Conservation (phyloP, 169 alveolate species). For the Plasmodium reichenowi region DNA sequence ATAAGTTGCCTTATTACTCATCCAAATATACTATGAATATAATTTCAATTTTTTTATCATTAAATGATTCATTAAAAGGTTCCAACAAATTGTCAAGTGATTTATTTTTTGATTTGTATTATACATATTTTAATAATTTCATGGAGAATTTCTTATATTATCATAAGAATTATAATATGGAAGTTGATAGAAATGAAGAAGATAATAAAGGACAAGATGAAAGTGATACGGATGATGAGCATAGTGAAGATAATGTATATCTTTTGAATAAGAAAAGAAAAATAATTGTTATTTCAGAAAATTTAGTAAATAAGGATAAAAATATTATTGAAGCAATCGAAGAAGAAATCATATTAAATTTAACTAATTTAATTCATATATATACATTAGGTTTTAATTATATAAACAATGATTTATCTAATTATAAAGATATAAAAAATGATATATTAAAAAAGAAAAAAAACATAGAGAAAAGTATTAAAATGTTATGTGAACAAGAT, state of each 20-base stretch:
- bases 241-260: slow-evolving; percentile 11
- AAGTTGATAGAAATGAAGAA: slow-evolving; percentile 43
- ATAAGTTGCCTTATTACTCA: slow-evolving; percentile 67
- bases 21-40: slow-evolving; percentile 75
- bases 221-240: too few relatives aligned
- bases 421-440: slow-evolving; percentile 37
- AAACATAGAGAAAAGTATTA: slow-evolving; percentile 30
- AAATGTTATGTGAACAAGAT: slow-evolving; percentile 32
- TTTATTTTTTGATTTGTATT: slow-evolving; percentile 63
- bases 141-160: slow-evolving; percentile 53
- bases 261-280: slow-evolving; percentile 30
- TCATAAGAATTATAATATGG: slow-evolving; percentile 52
- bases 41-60: slow-evolving; percentile 70
- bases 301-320: slow-evolving; percentile 47
- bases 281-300: slow-evolving; percentile 36
- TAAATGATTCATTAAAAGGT: slow-evolving; percentile 36
- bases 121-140: slow-evolving; percentile 44
- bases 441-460: slow-evolving; percentile 7
- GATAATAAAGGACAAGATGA: too few relatives aligned
- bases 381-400: slow-evolving; percentile 66
- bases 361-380: slow-evolving; percentile 48
- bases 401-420: slow-evolving; percentile 61
- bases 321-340: slow-evolving; percentile 46
- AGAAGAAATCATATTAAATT: slow-evolving; percentile 27
- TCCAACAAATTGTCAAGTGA: slow-evolving; percentile 37